Evolutionary conservation across 2,329 filamentous ascomycete genomes (phyloP).

Genomic region (Aspergillus chevalieri): DNA sequence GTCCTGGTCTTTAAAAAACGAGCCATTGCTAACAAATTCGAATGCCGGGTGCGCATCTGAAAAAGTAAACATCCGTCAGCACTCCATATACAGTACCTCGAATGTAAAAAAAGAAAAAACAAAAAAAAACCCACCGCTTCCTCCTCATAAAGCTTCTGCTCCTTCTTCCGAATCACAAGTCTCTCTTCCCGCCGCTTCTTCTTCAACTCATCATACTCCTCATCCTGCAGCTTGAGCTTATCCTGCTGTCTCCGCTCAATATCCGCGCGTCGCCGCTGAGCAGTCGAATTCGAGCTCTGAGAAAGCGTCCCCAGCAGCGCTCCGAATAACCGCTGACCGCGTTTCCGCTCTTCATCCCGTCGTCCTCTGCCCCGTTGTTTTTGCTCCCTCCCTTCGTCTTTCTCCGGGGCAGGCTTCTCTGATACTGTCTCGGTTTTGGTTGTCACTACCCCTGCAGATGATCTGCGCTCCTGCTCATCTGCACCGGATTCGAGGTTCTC

Average conservation of each 20-base stretch:
- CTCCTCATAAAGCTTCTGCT: slow-evolving; percentile 71
- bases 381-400: slow-evolving; percentile 10
- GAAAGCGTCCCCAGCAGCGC: slow-evolving; percentile 71
- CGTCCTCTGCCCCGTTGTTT: slow-evolving; percentile 21
- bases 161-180: slow-evolving; percentile 54
- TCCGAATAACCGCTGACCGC: slow-evolving; percentile 80
- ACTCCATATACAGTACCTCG: slow-evolving; percentile 1
- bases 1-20: slow-evolving; percentile 66
- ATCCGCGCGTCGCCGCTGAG: slow-evolving; percentile 65
- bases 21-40: slow-evolving; percentile 64
- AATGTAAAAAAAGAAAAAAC: neutral
- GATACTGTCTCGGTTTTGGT: neutral
- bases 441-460: slow-evolving; percentile 9
- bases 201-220: slow-evolving; percentile 63
- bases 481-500: slow-evolving; percentile 12
- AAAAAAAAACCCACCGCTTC: slow-evolving; percentile 56
- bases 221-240: slow-evolving; percentile 68
- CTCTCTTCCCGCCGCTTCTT: slow-evolving; percentile 61
- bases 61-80: slow-evolving; percentile 15
- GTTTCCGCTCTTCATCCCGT: slow-evolving; percentile 70
- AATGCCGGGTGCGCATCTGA: slow-evolving; percentile 70
- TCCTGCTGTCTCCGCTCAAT: slow-evolving; percentile 78
- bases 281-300: slow-evolving; percentile 59
- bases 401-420: slow-evolving; percentile 11
- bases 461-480: slow-evolving; percentile 14